Percentiles rank a stretch among this genome's conserved stretches.
Evolutionary conservation across 2,329 filamentous ascomycete genomes (phyloP).

Genomic region (Xenoacremonium recifei): DNA sequence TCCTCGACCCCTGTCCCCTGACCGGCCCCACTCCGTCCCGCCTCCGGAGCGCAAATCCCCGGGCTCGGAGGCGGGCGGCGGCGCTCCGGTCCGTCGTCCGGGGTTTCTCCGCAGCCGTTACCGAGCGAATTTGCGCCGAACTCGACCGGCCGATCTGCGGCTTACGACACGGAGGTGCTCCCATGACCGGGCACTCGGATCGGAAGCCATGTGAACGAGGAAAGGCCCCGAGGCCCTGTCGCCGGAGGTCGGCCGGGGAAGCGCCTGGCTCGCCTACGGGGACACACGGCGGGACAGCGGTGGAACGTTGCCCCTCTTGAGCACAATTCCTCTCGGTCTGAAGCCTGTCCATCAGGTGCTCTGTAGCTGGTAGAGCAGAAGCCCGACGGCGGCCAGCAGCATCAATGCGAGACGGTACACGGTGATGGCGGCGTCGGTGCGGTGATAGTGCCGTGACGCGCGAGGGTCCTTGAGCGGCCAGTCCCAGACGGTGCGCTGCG

Average conservation of each 20-base stretch:
- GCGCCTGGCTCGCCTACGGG: not conserved
- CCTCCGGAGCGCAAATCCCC: no score
- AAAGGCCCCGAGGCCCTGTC: not conserved
- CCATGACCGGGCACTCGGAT: not conserved
- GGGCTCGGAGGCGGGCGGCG: not conserved
- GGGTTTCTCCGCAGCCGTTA: no score
- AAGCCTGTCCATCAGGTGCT: no score
- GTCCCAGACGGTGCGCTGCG: conserved; percentile 53
- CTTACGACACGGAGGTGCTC: no score
- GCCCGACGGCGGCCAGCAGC: not conserved
- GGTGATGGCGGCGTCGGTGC: conserved; percentile 3
- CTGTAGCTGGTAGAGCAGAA: no score
- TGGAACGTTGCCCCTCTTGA: conserved; percentile 1
- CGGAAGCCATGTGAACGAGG: not conserved
- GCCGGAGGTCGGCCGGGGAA: no score
- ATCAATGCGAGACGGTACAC: not conserved
- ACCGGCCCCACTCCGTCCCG: no score
- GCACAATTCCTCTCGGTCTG: no score
- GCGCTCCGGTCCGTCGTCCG: not conserved
- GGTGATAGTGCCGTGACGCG: conserved; percentile 25
- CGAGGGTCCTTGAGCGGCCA: conserved; percentile 39
- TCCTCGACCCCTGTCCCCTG: no score
- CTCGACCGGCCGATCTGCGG: no score
- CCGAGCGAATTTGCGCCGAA: no score
- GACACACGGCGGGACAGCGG: not conserved